Evolutionary conservation across 257 asterid species (phyloP).

Genomic region (Capsicum rhomboideum): DNA sequence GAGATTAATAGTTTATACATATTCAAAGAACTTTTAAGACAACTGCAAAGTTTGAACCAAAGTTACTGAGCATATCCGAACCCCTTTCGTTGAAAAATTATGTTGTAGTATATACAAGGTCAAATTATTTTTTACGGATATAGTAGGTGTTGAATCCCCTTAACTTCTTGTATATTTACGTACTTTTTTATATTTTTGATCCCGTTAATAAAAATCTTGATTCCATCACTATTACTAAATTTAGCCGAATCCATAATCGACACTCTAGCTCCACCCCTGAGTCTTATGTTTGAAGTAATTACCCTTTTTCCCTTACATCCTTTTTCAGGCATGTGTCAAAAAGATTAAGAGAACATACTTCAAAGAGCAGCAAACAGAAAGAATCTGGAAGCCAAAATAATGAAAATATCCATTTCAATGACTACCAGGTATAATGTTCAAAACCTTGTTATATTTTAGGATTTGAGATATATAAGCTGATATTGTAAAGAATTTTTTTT

Average conservation of each 20-base stretch:
- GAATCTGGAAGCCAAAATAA: neutral
- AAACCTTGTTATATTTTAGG: neutral
- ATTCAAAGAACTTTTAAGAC: neutral
- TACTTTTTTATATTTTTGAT: neutral
- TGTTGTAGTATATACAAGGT: neutral
- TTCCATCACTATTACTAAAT: neutral
- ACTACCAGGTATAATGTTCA: neutral
- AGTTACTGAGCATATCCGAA: too few species aligned
- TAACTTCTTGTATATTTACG: neutral
- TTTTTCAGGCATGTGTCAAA: neutral
- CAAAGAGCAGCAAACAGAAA: neutral
- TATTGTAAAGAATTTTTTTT: neutral
- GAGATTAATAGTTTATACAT: too few species aligned
- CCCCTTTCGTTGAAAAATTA: neutral
- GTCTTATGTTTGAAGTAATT: too few species aligned
- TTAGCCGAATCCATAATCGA: neutral
- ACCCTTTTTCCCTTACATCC: neutral
- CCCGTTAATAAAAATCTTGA: neutral
- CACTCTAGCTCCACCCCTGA: neutral
- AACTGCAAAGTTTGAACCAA: too few species aligned
- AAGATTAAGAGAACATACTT: neutral
- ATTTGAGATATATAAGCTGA: too few species aligned
- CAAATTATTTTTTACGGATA: neutral
- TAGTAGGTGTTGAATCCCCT: neutral
- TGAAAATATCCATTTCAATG: neutral